phyloP scores from a whole-genome alignment of 108 stramenopile species.

The Aurantiochytrium sp. region DNA sequence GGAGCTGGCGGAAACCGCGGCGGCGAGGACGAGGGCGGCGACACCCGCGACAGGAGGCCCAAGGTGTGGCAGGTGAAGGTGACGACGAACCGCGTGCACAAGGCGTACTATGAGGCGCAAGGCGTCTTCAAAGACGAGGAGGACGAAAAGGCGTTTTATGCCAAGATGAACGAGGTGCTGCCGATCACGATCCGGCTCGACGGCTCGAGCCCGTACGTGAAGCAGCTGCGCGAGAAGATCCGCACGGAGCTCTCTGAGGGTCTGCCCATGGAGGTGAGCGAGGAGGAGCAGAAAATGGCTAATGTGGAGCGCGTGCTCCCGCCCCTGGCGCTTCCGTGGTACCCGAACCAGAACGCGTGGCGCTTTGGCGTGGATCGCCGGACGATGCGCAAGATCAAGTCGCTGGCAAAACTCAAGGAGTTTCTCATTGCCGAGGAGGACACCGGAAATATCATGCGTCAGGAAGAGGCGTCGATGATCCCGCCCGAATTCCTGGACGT shows the following conservation, averaged over 20 bases:
- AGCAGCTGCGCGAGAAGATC: conserved; percentile 25
- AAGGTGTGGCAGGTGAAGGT: background rate
- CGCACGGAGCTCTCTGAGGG: conserved; percentile 3
- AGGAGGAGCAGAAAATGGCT: conserved; percentile 30
- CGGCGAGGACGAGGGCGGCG: background rate
- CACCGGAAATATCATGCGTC: conserved; percentile 71
- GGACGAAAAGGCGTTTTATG: conserved; percentile 38
- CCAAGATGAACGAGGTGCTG: conserved; percentile 23
- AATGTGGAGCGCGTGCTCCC: background rate
- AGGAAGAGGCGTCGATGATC: conserved; percentile 97
- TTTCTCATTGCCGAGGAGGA: conserved; percentile 43
- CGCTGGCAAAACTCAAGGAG: conserved; percentile 34
- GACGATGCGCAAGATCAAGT: conserved; percentile 35
- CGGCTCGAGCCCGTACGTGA: conserved; percentile 37
- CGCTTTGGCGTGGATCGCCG: conserved; percentile 44
- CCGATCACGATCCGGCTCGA: conserved; percentile 46
- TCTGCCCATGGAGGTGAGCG: conserved; percentile 31
- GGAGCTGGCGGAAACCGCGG: background rate
- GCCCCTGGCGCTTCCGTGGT: conserved; percentile 26
- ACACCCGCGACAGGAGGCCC: background rate
- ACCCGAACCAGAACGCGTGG: conserved; percentile 42
- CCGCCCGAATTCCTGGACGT: conserved; percentile 86
- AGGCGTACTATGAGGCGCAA: conserved; percentile 30
- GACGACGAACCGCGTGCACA: background rate
- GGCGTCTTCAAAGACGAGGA: conserved; percentile 18